Conservation (phyloP, 2,329 filamentous ascomycete genomes). For the Phyllosticta citribraziliensis region DNA sequence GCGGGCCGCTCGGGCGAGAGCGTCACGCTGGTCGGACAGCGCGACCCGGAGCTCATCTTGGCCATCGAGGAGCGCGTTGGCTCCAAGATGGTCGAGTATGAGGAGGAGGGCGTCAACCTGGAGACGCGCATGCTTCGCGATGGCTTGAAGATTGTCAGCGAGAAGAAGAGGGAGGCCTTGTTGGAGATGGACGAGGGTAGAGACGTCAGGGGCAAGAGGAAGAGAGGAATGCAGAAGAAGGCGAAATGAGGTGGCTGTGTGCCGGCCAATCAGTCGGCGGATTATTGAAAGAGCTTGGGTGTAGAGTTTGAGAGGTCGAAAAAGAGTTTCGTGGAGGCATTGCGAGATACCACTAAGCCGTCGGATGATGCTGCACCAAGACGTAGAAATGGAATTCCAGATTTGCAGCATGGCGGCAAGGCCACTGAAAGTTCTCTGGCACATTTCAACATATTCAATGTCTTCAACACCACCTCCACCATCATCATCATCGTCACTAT, state of each 20-base stretch:
- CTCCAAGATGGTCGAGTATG: slow-evolving; percentile 69
- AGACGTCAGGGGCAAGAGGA: slow-evolving; percentile 79
- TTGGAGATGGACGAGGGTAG: slow-evolving; percentile 85
- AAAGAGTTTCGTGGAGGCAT: no score
- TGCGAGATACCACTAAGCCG: no score
- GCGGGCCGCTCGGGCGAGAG: slow-evolving; percentile 75
- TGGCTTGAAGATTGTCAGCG: slow-evolving; percentile 78
- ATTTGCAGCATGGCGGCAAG: no score
- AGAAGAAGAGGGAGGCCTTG: slow-evolving; percentile 88
- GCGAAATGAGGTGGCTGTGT: background rate
- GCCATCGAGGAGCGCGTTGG: slow-evolving; percentile 82
- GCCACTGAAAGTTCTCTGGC: no score
- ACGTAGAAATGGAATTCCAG: no score
- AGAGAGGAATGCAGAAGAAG: slow-evolving; percentile 26
- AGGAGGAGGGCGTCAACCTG: slow-evolving; percentile 87
- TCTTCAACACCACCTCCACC: no score
- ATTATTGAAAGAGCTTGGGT: background rate
- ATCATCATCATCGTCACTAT: no score
- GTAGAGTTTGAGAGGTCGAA: background rate
- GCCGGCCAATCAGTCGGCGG: background rate
- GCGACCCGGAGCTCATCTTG: slow-evolving; percentile 82
- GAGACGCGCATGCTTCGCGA: slow-evolving; percentile 81
- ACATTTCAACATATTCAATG: no score
- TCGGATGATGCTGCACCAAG: no score
- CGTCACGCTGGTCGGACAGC: slow-evolving; percentile 82